These are phyloP conservation scores for Comarum palustre DNA, from an alignment of 306 rosid species.

Conservation along the genomic window DNA sequence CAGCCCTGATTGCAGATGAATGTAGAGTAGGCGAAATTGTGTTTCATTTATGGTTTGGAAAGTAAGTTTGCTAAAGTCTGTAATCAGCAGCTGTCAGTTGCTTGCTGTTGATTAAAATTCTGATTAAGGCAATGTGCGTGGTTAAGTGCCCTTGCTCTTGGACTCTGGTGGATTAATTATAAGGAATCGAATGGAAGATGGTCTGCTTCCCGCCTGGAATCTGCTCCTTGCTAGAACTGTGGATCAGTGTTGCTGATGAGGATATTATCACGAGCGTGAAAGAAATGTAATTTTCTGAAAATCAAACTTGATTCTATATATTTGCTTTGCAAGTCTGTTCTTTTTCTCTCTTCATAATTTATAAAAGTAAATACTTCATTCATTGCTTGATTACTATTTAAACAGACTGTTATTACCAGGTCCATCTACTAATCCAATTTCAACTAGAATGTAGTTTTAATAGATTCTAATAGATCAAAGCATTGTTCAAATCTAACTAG, in stretches of 20 bases:
- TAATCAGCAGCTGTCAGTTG: constrained; percentile 2
- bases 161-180: constrained; percentile 28
- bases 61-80: constrained; percentile 34
- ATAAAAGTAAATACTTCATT: background rate
- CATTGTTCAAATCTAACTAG: background rate
- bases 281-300: constrained; percentile 31
- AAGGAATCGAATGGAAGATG: constrained; percentile 22
- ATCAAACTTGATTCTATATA: constrained; percentile 21
- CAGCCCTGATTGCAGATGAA: constrained; percentile 43
- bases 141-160: constrained; percentile 20
- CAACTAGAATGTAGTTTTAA: too few relatives aligned
- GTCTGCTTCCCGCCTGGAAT: constrained; percentile 18
- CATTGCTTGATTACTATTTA: background rate
- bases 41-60: constrained; percentile 31
- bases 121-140: constrained; percentile 9
- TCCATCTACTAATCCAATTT: too few relatives aligned
- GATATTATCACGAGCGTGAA: constrained; percentile 24
- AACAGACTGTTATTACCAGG: background rate
- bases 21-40: constrained; percentile 24
- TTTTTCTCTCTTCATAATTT: background rate
- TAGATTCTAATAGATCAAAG: too few relatives aligned
- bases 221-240: constrained; percentile 24
- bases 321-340: constrained; percentile 12
- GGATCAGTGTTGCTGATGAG: constrained; percentile 26
- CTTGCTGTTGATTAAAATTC: constrained; percentile 3